These are phyloP conservation scores for Corymbia calophylla DNA, from an alignment of 441 rosid genomes.

Conservation along the genomic window DNA sequence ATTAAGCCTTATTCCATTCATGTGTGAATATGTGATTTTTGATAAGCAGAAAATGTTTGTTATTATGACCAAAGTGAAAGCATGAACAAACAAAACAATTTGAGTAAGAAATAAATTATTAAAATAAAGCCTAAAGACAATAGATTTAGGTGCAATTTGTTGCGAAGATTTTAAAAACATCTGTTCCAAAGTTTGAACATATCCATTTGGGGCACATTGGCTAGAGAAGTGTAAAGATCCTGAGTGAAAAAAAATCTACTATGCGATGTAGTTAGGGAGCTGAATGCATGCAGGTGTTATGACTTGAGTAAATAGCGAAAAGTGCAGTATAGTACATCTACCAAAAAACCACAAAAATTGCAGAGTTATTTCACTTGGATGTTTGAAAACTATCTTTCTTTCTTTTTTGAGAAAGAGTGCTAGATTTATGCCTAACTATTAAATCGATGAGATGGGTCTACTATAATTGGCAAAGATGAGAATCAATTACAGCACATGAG, in stretches of 20 bases:
- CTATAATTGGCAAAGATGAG: background rate
- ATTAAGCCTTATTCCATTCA: too few relatives aligned
- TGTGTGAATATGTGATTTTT: too few relatives aligned
- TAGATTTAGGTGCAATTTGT: too few relatives aligned
- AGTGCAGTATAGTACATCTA: background rate
- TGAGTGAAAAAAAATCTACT: background rate
- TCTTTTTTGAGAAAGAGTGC: background rate
- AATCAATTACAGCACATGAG: background rate
- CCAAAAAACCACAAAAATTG: background rate
- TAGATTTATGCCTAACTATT: background rate
- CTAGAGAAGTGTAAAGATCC: background rate
- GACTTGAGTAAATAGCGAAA: background rate
- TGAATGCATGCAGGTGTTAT: background rate
- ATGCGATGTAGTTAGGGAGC: background rate
- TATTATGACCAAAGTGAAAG: too few relatives aligned
- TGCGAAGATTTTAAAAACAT: too few relatives aligned
- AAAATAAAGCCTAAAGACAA: too few relatives aligned
- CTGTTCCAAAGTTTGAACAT: too few relatives aligned
- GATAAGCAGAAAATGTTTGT: too few relatives aligned
- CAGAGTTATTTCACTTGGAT: background rate
- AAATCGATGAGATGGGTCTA: background rate
- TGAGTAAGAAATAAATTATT: too few relatives aligned
- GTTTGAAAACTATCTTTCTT: background rate
- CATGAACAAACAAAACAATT: too few relatives aligned
- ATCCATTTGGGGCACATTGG: background rate